phyloP scores from a whole-genome alignment of 768 basidiomycete genomes.

The Tricholoma sp. region DNA sequence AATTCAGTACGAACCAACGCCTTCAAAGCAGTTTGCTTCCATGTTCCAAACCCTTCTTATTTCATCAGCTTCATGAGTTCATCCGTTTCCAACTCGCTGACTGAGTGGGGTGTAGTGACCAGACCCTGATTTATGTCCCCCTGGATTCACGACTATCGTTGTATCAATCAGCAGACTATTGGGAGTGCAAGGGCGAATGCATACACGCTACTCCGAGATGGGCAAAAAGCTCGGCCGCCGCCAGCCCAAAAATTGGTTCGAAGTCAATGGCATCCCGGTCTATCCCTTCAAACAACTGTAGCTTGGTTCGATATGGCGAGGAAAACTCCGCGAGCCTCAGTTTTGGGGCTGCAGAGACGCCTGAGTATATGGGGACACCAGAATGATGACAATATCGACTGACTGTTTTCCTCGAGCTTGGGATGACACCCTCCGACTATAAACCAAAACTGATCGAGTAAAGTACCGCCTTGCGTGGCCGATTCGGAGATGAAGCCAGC shows the following conservation, averaged over 20 bases:
- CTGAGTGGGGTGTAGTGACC: constrained; percentile 1
- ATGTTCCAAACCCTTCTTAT: background rate
- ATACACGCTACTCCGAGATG: constrained; percentile 15
- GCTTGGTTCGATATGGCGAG: constrained; percentile 8
- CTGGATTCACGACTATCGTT: no score
- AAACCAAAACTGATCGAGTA: constrained; percentile 13
- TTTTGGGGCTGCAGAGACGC: constrained; percentile 8
- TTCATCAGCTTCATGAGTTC: background rate
- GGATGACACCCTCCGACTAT: constrained; percentile 15
- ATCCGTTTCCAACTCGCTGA: background rate
- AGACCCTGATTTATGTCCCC: background rate
- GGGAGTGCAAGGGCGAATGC: background rate
- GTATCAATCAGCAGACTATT: background rate
- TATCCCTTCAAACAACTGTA: constrained; percentile 12
- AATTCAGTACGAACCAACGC: constrained; percentile 3
- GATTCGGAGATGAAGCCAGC: constrained; percentile 16
- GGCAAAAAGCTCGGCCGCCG: constrained; percentile 7
- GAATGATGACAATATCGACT: background rate
- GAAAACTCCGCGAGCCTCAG: constrained; percentile 11
- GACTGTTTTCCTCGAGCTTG: constrained; percentile 16
- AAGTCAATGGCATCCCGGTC: constrained; percentile 6
- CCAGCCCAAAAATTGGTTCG: constrained; percentile 10
- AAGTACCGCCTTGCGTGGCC: constrained; percentile 12
- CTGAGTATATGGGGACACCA: background rate
- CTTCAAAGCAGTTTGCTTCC: constrained; percentile 3